Base-by-base conservation (phyloP, 306 rosid species). In the Begonia masoniana region DNA sequence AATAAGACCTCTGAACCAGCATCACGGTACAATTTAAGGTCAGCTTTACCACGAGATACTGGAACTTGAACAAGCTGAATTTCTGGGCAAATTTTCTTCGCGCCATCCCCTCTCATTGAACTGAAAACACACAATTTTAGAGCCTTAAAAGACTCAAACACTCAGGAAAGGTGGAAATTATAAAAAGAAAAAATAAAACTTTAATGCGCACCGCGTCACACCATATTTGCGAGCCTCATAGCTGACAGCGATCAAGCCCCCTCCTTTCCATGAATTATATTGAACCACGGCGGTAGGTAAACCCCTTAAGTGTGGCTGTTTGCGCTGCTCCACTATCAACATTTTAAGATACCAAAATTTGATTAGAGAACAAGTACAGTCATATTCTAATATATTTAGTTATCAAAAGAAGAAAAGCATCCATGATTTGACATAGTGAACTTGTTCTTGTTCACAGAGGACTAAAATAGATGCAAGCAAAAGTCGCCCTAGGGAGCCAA, bases 81-180 rank as follows among this genome's bases (percentile, higher is more conserved):
- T 59, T 78, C 63, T 4, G 94, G 85, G 75, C 97, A 91, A 23
- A 70, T 80, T 56, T 78, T 61, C 74, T 82, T 86, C 50, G 97
- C 93, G 69, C 85, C 97, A 51, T 78, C 85, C 9, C 97, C 97
- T 14, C 97, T 78, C 97, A 89, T 89, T 47, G 94, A 85, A 60
- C 97, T 85, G 75, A 59, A 71, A 57, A 0, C 56, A 69, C 48
- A 45, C 21, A 53, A 59, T 43, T 39, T 56, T 31, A 16, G 2
- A 3, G 49, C 35, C 19, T 24, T 39, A 55, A 41, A 50, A 56
- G 15, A 47, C 8, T 9, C 50, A 21, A 60, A 2, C n/a, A 12
- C 15, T 50, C 21, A 39, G 45, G 39, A 58, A 24, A 50, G 49
- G n/a, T 10, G 9, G 35, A 49, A 51, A 43, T 31, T 31, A 31